Evolutionary conservation across 768 basidiomycete species (phyloP).

Genomic region (Kwoniella dendrophila): DNA sequence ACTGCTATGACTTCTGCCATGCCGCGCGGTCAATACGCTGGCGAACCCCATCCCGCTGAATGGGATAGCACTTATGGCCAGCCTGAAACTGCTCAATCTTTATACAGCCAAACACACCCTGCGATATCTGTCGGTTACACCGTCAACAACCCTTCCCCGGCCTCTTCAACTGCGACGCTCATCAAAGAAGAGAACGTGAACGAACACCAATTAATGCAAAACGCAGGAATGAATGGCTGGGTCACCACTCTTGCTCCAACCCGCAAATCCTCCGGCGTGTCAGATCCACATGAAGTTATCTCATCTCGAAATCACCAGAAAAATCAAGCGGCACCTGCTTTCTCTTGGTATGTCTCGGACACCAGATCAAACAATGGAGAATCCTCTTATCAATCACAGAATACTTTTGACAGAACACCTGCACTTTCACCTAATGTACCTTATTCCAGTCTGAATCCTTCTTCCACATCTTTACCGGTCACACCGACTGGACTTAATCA

Average conservation of each 20-base stretch:
- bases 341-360: conserved; percentile 21
- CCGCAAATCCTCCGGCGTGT: neutral
- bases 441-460: neutral
- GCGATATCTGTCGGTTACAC: neutral
- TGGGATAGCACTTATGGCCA: no score
- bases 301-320: neutral
- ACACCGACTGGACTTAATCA: conserved; percentile 6
- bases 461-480: conserved; percentile 9
- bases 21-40: neutral
- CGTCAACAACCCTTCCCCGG: neutral
- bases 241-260: neutral
- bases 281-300: neutral
- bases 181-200: neutral
- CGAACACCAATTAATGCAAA: conserved; percentile 4
- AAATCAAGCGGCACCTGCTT: neutral
- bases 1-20: no score
- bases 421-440: neutral
- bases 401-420: conserved; percentile 5
- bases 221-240: conserved; percentile 13
- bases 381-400: neutral
- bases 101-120: no score
- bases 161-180: neutral
- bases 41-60: neutral
- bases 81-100: no score
- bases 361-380: neutral